Evolutionary conservation across 352 stramenopile species (phyloP).

Genomic region (Phytophthora crassamura): DNA sequence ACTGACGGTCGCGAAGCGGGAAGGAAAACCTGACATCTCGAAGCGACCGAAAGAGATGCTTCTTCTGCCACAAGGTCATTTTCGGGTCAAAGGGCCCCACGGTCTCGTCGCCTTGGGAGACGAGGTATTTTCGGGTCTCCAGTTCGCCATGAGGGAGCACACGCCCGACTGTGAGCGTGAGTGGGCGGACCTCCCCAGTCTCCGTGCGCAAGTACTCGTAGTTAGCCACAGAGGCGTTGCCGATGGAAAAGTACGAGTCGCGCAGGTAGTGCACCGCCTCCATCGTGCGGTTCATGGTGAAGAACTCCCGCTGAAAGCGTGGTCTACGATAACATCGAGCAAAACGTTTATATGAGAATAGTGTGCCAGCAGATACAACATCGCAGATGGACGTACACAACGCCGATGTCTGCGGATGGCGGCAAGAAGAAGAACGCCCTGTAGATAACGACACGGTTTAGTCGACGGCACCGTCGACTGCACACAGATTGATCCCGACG

Average conservation of each 20-base stretch:
- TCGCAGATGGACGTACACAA: slow-evolving; percentile 42
- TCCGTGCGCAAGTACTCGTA: slow-evolving; percentile 69
- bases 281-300: slow-evolving; percentile 79
- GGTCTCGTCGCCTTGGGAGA: slow-evolving; percentile 35
- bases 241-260: slow-evolving; percentile 83
- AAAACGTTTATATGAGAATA: background rate
- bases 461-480: background rate
- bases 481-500: background rate
- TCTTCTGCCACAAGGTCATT: slow-evolving; percentile 42
- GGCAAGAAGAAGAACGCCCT: slow-evolving; percentile 89
- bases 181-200: slow-evolving; percentile 37
- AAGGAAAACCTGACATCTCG: slow-evolving; percentile 56
- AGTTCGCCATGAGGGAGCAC: slow-evolving; percentile 39
- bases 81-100: slow-evolving; percentile 71
- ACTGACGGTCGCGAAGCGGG: slow-evolving; percentile 71
- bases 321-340: slow-evolving; percentile 27
- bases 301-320: slow-evolving; percentile 72
- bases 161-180: slow-evolving; percentile 49
- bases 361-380: background rate
- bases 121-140: slow-evolving; percentile 51
- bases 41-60: slow-evolving; percentile 62
- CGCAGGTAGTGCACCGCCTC: slow-evolving; percentile 68
- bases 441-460: slow-evolving; percentile 3
- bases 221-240: slow-evolving; percentile 72
- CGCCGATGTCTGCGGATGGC: slow-evolving; percentile 53